A percentile compares a stretch with the other conserved stretches of the same genome.
Evolutionary conservation across 805 yeast genomes (phyloP).

Genomic region (Lipomyces sp.): DNA sequence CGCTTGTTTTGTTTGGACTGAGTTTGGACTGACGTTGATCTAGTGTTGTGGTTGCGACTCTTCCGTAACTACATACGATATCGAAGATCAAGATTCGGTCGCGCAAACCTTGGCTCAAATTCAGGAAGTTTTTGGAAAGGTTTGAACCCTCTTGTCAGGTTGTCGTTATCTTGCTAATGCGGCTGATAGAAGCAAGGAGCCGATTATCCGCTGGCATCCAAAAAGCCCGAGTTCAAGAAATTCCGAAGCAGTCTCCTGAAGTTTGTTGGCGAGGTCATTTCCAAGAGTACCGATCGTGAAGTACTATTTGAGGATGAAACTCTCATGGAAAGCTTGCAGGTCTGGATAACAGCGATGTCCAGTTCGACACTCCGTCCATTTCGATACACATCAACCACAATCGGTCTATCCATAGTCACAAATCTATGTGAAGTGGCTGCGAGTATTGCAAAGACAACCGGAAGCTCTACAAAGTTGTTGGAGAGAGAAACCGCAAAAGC

Average conservation of each 20-base stretch:
- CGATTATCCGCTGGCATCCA: constrained; percentile 65
- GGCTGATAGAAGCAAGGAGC: constrained; percentile 46
- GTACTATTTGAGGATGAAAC: constrained; percentile 45
- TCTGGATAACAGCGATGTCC: constrained; percentile 75
- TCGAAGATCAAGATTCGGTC: constrained; percentile 64
- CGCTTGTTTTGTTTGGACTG: too few species aligned
- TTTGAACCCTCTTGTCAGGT: background rate
- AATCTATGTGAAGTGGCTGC: constrained; percentile 52
- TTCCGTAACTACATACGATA: constrained; percentile 62
- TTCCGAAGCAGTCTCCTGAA: constrained; percentile 54
- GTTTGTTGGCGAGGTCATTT: constrained; percentile 54
- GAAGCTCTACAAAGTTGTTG: constrained; percentile 42
- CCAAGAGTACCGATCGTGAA: constrained; percentile 59
- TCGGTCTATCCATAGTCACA: constrained; percentile 59
- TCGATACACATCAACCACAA: constrained; percentile 61
- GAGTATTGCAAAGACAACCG: constrained; percentile 39
- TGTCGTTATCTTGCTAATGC: background rate
- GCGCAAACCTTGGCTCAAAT: constrained; percentile 70
- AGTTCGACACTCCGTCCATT: constrained; percentile 68
- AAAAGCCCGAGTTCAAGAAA: constrained; percentile 45
- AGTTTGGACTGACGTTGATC: background rate
- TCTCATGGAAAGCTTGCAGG: constrained; percentile 54
- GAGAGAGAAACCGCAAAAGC: constrained; percentile 38
- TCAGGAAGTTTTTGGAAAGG: constrained; percentile 43
- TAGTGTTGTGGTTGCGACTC: constrained; percentile 27